Evolutionary conservation across 345 rosid genomes (phyloP), one percentile per base, ranked within the genome.

Genomic region (Bruguiera sexangula): DNA sequence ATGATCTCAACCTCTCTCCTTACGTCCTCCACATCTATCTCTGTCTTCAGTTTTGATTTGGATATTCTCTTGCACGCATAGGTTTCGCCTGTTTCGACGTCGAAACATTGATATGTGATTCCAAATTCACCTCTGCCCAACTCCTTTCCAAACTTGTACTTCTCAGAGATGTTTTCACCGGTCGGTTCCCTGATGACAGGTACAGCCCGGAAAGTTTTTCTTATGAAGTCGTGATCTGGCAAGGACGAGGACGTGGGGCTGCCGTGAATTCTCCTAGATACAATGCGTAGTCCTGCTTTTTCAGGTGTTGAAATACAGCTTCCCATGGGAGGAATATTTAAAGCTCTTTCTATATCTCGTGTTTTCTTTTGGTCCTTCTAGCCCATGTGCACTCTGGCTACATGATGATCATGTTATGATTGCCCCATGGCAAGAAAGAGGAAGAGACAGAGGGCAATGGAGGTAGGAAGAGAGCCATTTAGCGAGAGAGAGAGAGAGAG

Each of bases 11-110:
- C 55, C 43, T 66, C 69, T 32, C 60, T 56, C 60, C 60, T 56
- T 6, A 56, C 60, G 9, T 56, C 60, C 60, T 56, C 60, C 60
- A 56, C 60, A 5, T 66, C 69, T 29, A 66, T 66, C 60, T 48
- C 55, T 15, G 60, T 51, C 55, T 21, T 53, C 60, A 66, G 69
- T 34, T 66, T 66, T 6, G 29, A 20, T 54, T 66, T 66, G 26
- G 55, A 48, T n/a, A 66, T 53, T 16, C 43, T 51, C 37, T 66
- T 66, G 69, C 69, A 66, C 26, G 69, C 69, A 20, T 26, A 66
- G 19, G 55, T 29, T 24, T 51, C n/a, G 8, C 48, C 60, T 2
- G 52, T 58, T 21, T 16, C 21, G 5, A 15, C 1, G 10, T 68
- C 53, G 22, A 36, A 15, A 60, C 63, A 68, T 20, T 30, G 52